A percentile compares a stretch with the other conserved stretches of the same genome.
Evolutionary conservation across 1,284 basidiomycete genomes (phyloP).

Genomic region (Anthracocystis setariae): DNA sequence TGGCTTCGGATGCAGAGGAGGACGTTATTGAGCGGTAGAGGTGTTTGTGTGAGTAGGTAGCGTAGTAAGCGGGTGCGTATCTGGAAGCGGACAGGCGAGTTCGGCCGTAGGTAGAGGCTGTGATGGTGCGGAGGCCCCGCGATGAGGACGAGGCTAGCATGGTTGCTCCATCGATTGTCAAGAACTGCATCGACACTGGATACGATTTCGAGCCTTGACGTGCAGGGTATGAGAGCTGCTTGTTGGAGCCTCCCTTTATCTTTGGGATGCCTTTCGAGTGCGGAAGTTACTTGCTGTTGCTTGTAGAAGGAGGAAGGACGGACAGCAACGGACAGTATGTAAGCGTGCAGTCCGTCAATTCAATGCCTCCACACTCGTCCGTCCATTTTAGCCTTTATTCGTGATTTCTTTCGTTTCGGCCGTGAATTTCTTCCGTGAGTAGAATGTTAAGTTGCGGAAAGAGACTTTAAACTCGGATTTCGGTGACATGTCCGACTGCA

Average conservation of each 20-base stretch:
- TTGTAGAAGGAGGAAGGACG: no score
- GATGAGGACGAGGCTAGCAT: slow-evolving; percentile 23
- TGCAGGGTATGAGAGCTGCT: background rate
- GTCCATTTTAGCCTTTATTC: slow-evolving; percentile 1
- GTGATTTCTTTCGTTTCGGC: background rate
- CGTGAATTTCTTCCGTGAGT: no score
- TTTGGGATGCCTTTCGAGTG: no score
- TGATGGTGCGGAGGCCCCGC: slow-evolving; percentile 11
- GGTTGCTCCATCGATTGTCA: slow-evolving; percentile 12
- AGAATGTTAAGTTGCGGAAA: no score
- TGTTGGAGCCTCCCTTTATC: background rate
- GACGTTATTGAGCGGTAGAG: slow-evolving; percentile 12
- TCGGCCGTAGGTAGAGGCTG: slow-evolving; percentile 5
- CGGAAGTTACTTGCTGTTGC: no score
- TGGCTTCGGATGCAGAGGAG: slow-evolving; percentile 8
- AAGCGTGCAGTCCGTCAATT: slow-evolving; percentile 35
- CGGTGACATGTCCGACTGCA: background rate
- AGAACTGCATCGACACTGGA: background rate
- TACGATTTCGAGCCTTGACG: no score
- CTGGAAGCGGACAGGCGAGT: slow-evolving; percentile 1
- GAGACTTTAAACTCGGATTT: slow-evolving; percentile 25
- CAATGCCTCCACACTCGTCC: slow-evolving; percentile 32
- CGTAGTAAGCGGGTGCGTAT: slow-evolving; percentile 3
- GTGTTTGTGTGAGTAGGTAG: background rate
- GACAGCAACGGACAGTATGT: no score